Base-by-base conservation (phyloP, 2,329 filamentous ascomycete genomes). In the Harringtonia lauricola region DNA sequence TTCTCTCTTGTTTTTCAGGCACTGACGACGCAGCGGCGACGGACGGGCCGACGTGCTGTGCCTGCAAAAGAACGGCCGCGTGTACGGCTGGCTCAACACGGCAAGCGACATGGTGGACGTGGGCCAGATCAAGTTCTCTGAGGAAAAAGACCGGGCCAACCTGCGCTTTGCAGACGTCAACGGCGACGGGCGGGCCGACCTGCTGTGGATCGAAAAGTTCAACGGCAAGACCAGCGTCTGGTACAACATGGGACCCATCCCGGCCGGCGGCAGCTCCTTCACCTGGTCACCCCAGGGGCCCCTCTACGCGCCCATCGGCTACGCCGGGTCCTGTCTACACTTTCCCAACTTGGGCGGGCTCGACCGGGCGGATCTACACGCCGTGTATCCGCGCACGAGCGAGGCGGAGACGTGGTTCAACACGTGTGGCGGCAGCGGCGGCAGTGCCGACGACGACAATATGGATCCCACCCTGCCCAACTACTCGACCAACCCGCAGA, bases 11-110 rank as follows among this genome's bases (percentile, higher is more conserved):
- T 37, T 22, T 22, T 8, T 22, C n/a, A 10, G 15, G 6, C 24
- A 22, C 18, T 37, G n/a, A 37, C 13, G 15, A 37, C n/a, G 9
- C 28, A 31, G 17, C 3, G 56, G 55, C 30, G 54, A 58, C 36
- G 50, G 51, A 6, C 44, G 50, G 12, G 56, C 52, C 4, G 61
- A 64, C 43, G 58, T 60, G 33, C 48, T 64, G 14, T 63, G 59
- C 46, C 52, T 64, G 19, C 50, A 57, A 22, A 41, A 34, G 8
- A 41, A 61, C 31, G 58, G 59, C n/a, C 45, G 45, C 8, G 48
- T 47, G 7, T 52, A 42, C 4, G 59, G 53, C 19, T 59, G 24
- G 18, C 31, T 43, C 1, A 41, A 46, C 33, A 24, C 12, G 28
- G 40, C 29, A 10, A 30, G 8, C 15, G 30, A 22, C 5, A 7